A percentile compares a stretch with the other conserved stretches of the same genome.
phyloP scores from a whole-genome alignment of 2,329 filamentous ascomycete genomes.

The Bipolaris victoriae region DNA sequence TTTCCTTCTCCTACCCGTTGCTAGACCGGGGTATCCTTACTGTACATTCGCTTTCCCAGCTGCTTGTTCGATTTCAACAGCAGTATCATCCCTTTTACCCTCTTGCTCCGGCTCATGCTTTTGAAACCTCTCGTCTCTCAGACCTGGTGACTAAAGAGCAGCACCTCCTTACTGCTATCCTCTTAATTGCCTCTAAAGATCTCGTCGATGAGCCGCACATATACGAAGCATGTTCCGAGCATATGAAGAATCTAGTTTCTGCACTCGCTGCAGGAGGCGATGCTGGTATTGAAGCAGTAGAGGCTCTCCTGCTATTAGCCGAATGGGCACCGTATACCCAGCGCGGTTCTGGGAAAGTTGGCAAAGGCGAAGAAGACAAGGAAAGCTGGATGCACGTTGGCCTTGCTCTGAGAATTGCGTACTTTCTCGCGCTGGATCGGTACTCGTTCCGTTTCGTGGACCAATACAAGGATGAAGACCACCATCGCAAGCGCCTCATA shows the following conservation, averaged over 20 bases:
- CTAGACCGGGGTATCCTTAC: conserved; percentile 52
- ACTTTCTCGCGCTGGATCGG: conserved; percentile 72
- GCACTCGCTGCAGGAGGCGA: conserved; percentile 70
- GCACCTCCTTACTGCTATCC: conserved; percentile 71
- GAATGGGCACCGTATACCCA: conserved; percentile 75
- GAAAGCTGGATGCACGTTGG: conserved; percentile 81
- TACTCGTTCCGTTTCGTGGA: conserved; percentile 69
- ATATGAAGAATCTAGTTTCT: conserved; percentile 73
- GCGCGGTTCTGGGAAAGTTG: conserved; percentile 66
- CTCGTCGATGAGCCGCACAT: conserved; percentile 67
- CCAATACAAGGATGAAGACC: conserved; percentile 63
- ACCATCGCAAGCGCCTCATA: conserved; percentile 68
- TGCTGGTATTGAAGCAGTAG: conserved; percentile 72
- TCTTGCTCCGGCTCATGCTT: conserved; percentile 66
- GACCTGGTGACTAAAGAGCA: conserved; percentile 66
- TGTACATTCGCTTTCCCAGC: conserved; percentile 57
- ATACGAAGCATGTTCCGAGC: conserved; percentile 69
- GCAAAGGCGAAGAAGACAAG: conserved; percentile 74
- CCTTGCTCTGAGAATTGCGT: conserved; percentile 70
- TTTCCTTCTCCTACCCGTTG: conserved; percentile 53
- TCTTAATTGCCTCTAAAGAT: conserved; percentile 75
- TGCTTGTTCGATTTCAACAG: conserved; percentile 65
- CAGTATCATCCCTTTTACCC: conserved; percentile 75
- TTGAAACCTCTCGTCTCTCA: conserved; percentile 61
- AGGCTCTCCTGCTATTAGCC: conserved; percentile 71